phyloP scores from a whole-genome alignment of 768 basidiomycete genomes.

The Leucocoprinus sp. region DNA sequence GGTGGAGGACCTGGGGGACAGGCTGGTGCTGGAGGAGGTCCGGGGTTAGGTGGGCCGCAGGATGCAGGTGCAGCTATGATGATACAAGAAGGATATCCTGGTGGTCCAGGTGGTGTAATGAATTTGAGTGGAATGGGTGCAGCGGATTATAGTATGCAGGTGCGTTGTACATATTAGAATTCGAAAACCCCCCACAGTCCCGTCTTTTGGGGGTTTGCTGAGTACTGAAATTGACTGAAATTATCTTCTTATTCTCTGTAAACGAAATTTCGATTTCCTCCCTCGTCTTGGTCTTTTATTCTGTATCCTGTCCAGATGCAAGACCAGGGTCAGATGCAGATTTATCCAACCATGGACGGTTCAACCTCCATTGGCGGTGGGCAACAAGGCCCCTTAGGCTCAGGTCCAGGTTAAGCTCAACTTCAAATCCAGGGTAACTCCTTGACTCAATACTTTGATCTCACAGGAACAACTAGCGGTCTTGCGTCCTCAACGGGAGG shows the following conservation, averaged over 20 bases:
- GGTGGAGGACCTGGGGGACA: no score
- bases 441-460: no score
- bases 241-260: neutral
- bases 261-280: no score
- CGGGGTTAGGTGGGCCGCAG: slow-evolving; percentile 21
- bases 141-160: slow-evolving; percentile 70
- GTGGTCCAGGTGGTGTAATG: slow-evolving; percentile 49
- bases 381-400: no score
- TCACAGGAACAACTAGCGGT: neutral
- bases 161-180: slow-evolving; percentile 22
- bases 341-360: slow-evolving; percentile 62
- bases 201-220: slow-evolving; percentile 10
- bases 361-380: slow-evolving; percentile 10
- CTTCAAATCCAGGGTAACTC: no score
- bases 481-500: neutral
- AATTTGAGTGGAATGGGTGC: slow-evolving; percentile 55
- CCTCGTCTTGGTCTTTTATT: no score
- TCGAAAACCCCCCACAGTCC: neutral
- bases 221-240: slow-evolving; percentile 13
- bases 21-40: neutral
- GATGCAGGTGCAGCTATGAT: slow-evolving; percentile 31
- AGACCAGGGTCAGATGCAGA: slow-evolving; percentile 57
- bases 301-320: slow-evolving; percentile 17
- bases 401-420: no score
- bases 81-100: slow-evolving; percentile 42